These are phyloP conservation scores for Scheffersomyces parashehatae DNA, from an alignment of 1,139 yeast species.

Conservation along the genomic window DNA sequence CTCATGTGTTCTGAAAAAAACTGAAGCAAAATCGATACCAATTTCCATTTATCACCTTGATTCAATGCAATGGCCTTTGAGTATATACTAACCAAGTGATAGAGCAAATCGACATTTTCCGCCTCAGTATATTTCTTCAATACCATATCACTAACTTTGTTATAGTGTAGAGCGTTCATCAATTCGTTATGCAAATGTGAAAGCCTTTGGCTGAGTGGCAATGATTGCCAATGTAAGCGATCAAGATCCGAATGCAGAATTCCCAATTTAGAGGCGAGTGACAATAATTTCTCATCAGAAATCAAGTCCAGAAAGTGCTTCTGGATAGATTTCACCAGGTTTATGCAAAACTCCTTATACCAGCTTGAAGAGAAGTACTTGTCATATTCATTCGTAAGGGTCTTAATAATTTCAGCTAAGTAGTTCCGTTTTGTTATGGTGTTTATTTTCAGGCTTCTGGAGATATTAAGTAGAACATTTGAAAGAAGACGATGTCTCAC, in stretches of 20 bases:
- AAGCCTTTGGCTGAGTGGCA: conserved; percentile 25
- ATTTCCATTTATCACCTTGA: conserved; percentile 31
- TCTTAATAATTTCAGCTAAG: conserved; percentile 23
- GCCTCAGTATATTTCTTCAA: conserved; percentile 27
- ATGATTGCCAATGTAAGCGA: conserved; percentile 18
- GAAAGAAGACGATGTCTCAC: conserved; percentile 22
- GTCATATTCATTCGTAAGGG: conserved; percentile 30
- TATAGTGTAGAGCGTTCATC: conserved; percentile 21
- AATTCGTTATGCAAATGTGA: conserved; percentile 30
- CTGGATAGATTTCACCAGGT: conserved; percentile 27
- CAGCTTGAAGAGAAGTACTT: conserved; percentile 22
- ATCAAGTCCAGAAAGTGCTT: conserved; percentile 18
- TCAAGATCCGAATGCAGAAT: conserved; percentile 27
- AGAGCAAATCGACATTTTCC: conserved; percentile 25
- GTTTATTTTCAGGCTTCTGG: conserved; percentile 12
- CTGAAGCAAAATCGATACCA: conserved; percentile 22
- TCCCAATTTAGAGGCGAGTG: conserved; percentile 31
- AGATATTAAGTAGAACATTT: conserved; percentile 21
- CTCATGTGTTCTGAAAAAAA: conserved; percentile 20
- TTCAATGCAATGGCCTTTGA: conserved; percentile 20
- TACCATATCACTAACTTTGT: conserved; percentile 16
- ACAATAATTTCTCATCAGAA: conserved; percentile 16
- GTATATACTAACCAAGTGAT: conserved; percentile 33
- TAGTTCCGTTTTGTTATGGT: conserved; percentile 16
- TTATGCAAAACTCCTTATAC: conserved; percentile 32